Conservation (phyloP, 31 red algal species). For the Asparagopsis taxiformis region DNA sequence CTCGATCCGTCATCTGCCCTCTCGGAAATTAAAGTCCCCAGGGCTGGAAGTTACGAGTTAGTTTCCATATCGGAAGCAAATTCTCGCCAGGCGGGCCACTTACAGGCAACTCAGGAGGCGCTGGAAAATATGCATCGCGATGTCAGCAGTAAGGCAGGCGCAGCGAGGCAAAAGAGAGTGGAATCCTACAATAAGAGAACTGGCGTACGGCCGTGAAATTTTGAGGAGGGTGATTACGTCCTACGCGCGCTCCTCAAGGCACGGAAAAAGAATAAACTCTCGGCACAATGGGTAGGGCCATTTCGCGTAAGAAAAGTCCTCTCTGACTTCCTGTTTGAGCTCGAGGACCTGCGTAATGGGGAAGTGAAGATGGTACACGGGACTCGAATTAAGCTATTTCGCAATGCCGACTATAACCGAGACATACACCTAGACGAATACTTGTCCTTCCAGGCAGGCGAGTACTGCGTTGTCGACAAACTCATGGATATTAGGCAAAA, state of each 20-base stretch:
- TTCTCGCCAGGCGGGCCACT: background rate
- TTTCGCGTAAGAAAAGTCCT: background rate
- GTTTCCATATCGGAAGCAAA: background rate
- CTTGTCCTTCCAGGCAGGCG: no score
- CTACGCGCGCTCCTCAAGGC: background rate
- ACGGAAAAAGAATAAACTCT: background rate
- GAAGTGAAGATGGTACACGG: background rate
- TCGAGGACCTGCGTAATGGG: background rate
- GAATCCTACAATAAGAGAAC: background rate
- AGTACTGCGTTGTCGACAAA: no score
- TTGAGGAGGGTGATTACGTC: background rate
- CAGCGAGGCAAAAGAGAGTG: no score
- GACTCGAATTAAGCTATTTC: no score
- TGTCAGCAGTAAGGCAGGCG: no score
- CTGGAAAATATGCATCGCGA: background rate
- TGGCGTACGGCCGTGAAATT: background rate
- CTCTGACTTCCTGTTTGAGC: background rate
- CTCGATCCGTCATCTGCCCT: no score
- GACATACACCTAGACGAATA: no score
- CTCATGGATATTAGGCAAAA: no score
- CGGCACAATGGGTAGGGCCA: no score
- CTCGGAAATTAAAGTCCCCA: no score
- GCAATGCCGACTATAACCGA: no score
- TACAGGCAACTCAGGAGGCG: background rate
- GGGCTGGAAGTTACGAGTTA: no score